phyloP scores from a whole-genome alignment of 1,139 yeast genomes.

The Pichia sp. region DNA sequence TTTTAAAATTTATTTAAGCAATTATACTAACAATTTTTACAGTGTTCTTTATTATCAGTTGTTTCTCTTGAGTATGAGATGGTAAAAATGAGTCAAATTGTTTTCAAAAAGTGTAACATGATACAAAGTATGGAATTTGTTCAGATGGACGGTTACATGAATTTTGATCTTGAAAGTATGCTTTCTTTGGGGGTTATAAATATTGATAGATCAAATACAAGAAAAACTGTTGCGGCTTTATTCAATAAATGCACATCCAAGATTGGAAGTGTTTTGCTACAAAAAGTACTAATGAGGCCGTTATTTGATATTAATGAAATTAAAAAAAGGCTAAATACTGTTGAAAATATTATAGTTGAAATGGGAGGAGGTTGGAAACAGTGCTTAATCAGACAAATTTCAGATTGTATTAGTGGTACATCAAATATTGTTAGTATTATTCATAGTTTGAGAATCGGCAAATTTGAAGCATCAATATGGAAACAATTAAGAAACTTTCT shows the following conservation, averaged over 20 bases:
- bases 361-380: conserved; percentile 18
- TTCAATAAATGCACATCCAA: conserved; percentile 29
- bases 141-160: conserved; percentile 23
- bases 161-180: conserved; percentile 34
- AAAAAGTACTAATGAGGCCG: conserved; percentile 34
- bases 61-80: conserved; percentile 11
- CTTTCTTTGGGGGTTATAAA: conserved; percentile 31
- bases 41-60: conserved; percentile 7
- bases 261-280: conserved; percentile 29
- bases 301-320: conserved; percentile 26
- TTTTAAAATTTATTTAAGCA: neutral
- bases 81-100: neutral
- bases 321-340: conserved; percentile 28
- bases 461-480: conserved; percentile 27
- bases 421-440: conserved; percentile 28
- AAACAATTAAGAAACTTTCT: conserved; percentile 23
- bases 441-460: conserved; percentile 28
- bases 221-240: conserved; percentile 25
- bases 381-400: conserved; percentile 11
- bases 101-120: conserved; percentile 6
- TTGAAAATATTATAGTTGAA: conserved; percentile 24
- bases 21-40: conserved; percentile 3
- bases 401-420: conserved; percentile 22
- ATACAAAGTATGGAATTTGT: conserved; percentile 6
- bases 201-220: conserved; percentile 10